Conservation (phyloP, 176 grass and related monocot species). For the Oryza nivara region DNA sequence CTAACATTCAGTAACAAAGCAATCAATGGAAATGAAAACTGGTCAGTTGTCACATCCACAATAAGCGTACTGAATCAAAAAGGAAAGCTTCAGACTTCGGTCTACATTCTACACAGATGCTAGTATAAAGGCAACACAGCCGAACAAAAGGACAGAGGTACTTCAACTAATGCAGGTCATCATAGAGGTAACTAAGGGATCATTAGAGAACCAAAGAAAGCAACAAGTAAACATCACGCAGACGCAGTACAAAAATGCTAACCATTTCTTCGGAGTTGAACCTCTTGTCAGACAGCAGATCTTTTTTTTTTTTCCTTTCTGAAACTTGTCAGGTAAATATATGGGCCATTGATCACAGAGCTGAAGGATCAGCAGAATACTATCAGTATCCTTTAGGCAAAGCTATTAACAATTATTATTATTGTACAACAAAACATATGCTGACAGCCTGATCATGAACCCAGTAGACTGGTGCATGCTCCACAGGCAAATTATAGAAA, state of each 20-base stretch:
- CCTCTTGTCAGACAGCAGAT: not conserved
- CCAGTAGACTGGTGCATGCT: slow-evolving; percentile 24
- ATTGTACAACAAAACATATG: slow-evolving; percentile 53
- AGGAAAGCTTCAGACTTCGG: slow-evolving; percentile 38
- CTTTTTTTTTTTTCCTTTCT: slow-evolving; percentile 2
- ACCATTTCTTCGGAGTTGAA: slow-evolving; percentile 24
- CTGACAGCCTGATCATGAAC: slow-evolving; percentile 3
- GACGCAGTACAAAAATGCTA: not conserved
- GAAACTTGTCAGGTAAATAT: not conserved
- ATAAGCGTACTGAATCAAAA: slow-evolving; percentile 22
- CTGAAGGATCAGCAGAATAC: slow-evolving; percentile 13
- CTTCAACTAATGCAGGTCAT: slow-evolving; percentile 34
- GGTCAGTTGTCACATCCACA: slow-evolving; percentile 26
- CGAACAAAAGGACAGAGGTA: slow-evolving; percentile 27
- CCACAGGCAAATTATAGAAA: slow-evolving; percentile 38
- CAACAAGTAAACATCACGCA: not conserved
- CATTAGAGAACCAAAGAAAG: not conserved
- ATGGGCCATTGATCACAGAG: not conserved
- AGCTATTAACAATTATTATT: slow-evolving; percentile 53
- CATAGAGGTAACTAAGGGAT: not conserved
- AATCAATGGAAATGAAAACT: no score
- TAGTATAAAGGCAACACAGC: slow-evolving; percentile 40
- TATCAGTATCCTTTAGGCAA: slow-evolving; percentile 25
- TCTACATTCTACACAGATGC: not conserved
- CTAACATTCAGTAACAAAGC: no score